Evolutionary conservation across 176 grass and related monocot species (phyloP).

Genomic region (Triticum aestivum): IWGSC_CS_RefSeq_v2.1 NC_057804.1:581409343-581409842

Average conservation of each 20-base stretch:
- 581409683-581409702: conserved; percentile 95
- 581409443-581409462: conserved; percentile 91
- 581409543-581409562: conserved; percentile 56
- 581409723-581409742: conserved; percentile 65
- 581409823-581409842: conserved; percentile 9
- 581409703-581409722: conserved; percentile 96
- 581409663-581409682: conserved; percentile 92
- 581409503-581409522: conserved; percentile 10
- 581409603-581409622: conserved; percentile 73
- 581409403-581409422: conserved; percentile 96
- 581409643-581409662: conserved; percentile 75
- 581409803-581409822: neutral
- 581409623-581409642: conserved; percentile 74
- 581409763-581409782: neutral
- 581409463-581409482: conserved; percentile 97
- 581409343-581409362: conserved; percentile 17
- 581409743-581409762: neutral
- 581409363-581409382: conserved; percentile 79
- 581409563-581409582: conserved; percentile 90
- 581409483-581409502: conserved; percentile 32
- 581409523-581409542: neutral
- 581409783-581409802: neutral
- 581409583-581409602: conserved; percentile 67
- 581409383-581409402: conserved; percentile 95
- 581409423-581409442: conserved; percentile 77